A percentile compares a stretch with the other conserved stretches of the same genome.
These are phyloP conservation scores for Gossypium davidsonii DNA, from an alignment of 441 rosid species.

Conservation along the genomic window DNA sequence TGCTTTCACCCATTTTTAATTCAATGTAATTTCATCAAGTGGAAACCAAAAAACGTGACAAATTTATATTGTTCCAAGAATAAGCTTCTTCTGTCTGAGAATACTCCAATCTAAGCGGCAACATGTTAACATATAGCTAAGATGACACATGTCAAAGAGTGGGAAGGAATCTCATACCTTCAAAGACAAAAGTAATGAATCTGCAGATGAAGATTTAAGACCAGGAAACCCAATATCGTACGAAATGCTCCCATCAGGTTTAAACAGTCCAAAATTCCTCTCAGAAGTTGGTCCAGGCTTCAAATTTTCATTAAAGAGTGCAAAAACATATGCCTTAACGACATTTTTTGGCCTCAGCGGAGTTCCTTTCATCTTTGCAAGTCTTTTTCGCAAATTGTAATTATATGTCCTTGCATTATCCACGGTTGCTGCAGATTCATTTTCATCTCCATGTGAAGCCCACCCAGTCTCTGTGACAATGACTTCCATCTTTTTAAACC, in stretches of 20 bases:
- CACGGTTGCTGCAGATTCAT: slow-evolving; percentile 72
- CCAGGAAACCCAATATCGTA: slow-evolving; percentile 74
- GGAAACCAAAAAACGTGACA: background rate
- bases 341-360: slow-evolving; percentile 67
- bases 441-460: slow-evolving; percentile 83
- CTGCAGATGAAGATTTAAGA: slow-evolving; percentile 60
- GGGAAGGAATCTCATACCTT: slow-evolving; percentile 51
- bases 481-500: slow-evolving; percentile 75
- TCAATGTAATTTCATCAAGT: background rate
- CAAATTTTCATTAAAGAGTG: slow-evolving; percentile 66
- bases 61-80: background rate
- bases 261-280: slow-evolving; percentile 79
- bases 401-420: slow-evolving; percentile 79
- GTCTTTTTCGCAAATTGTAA: slow-evolving; percentile 83
- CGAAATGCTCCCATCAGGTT: slow-evolving; percentile 78
- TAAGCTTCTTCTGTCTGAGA: background rate
- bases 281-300: slow-evolving; percentile 88
- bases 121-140: slow-evolving; percentile 1
- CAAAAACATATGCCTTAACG: slow-evolving; percentile 76
- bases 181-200: slow-evolving; percentile 32
- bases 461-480: slow-evolving; percentile 91
- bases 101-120: background rate
- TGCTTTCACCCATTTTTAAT: background rate
- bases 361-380: slow-evolving; percentile 89
- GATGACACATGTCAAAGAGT: slow-evolving; percentile 1